A percentile compares a stretch with the other conserved stretches of the same genome.
phyloP scores from a whole-genome alignment of 139 green algal genomes.

The Asterochloris erici region DNA sequence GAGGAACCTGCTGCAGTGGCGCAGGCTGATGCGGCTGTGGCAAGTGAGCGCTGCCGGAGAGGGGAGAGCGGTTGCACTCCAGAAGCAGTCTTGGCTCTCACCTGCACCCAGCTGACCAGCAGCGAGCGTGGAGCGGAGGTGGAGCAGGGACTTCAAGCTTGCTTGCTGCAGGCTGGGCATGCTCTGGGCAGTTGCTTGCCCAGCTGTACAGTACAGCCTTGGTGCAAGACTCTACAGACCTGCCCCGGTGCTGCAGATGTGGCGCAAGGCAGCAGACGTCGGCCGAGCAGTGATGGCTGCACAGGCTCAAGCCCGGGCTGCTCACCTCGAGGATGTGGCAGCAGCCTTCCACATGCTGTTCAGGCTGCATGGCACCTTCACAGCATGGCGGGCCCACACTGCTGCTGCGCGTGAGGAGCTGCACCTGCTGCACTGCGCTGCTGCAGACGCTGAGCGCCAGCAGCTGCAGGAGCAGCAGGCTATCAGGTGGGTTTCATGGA shows the following conservation, averaged over 20 bases:
- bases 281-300: not conserved
- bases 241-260: not conserved
- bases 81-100: not conserved
- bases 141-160: not conserved
- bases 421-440: not conserved
- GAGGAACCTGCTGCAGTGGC: constrained; percentile 7
- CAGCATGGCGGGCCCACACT: not conserved
- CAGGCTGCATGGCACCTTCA: constrained; percentile 1
- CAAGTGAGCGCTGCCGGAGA: not conserved
- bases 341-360: constrained; percentile 9
- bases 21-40: constrained; percentile 6
- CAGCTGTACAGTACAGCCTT: not conserved
- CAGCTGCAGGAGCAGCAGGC: not conserved
- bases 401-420: not conserved
- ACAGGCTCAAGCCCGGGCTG: not conserved
- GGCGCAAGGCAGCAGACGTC: not conserved
- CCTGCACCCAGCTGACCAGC: not conserved
- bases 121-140: too few relatives aligned
- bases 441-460: not conserved
- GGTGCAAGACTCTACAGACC: not conserved
- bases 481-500: not conserved
- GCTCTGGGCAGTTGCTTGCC: not conserved
- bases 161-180: not conserved
- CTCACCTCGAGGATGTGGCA: constrained; percentile 3
- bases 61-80: not conserved